Evolutionary conservation across 2,329 filamentous ascomycete genomes (phyloP).

Genomic region (Didymellaceae sp.): DNA sequence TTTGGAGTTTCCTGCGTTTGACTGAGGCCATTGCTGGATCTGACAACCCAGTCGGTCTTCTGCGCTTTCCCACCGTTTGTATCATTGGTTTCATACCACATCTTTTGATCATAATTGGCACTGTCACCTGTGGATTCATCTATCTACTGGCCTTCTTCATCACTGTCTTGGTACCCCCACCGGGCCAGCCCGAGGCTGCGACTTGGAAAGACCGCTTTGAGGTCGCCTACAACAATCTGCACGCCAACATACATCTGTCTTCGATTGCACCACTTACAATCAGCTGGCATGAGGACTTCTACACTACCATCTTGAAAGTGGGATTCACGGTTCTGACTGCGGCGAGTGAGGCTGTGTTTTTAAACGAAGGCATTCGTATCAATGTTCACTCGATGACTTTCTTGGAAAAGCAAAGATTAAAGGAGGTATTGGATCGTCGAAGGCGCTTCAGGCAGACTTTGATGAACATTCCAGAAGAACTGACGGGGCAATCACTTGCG

Average conservation of each 20-base stretch:
- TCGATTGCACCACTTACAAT: constrained; percentile 70
- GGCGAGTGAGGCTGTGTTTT: constrained; percentile 92
- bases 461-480: constrained; percentile 50
- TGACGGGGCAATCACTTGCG: constrained; percentile 52
- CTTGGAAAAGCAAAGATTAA: constrained; percentile 85
- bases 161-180: constrained; percentile 72
- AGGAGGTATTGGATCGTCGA: constrained; percentile 70
- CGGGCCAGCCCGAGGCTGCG: constrained; percentile 53
- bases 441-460: constrained; percentile 47
- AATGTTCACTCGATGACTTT: constrained; percentile 80
- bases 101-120: constrained; percentile 82
- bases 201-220: constrained; percentile 66
- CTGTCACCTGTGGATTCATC: constrained; percentile 75
- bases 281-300: constrained; percentile 91
- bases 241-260: constrained; percentile 85
- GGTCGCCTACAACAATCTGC: constrained; percentile 84
- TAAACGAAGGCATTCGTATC: constrained; percentile 85
- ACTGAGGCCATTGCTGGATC: constrained; percentile 48
- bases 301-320: constrained; percentile 83
- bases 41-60: constrained; percentile 66
- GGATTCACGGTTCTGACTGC: constrained; percentile 90
- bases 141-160: constrained; percentile 79
- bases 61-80: constrained; percentile 91
- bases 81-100: constrained; percentile 96
- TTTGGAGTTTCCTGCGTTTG: constrained; percentile 71